phyloP scores from a whole-genome alignment of 2,329 filamentous ascomycete species.

The Fusarium sororula region DNA sequence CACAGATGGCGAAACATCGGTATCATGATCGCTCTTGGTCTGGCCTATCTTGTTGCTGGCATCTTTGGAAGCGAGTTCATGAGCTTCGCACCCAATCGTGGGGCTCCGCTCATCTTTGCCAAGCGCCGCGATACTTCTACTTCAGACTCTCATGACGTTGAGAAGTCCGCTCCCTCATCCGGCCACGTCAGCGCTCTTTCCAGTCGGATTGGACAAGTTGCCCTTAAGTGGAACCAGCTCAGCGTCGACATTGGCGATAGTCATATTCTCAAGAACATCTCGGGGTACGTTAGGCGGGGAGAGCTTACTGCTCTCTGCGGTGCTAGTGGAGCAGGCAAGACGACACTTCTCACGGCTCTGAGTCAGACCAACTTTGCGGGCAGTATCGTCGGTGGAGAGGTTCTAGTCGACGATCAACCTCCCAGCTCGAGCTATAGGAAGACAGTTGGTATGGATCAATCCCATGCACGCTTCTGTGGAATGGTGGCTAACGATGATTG shows the following conservation, averaged over 20 bases:
- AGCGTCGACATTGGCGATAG: neutral
- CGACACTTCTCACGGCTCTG: neutral
- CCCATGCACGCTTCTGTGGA: rapidly evolving
- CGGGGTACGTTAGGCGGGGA: neutral
- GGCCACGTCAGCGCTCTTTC: neutral
- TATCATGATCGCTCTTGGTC: neutral
- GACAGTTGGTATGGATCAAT: neutral
- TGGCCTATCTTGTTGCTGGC: neutral
- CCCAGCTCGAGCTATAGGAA: neutral
- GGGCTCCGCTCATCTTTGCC: neutral
- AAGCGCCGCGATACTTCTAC: neutral
- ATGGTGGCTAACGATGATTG: neutral
- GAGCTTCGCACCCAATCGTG: neutral
- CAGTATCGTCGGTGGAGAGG: neutral
- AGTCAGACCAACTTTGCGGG: neutral
- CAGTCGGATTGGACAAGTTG: neutral
- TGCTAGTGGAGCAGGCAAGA: neutral
- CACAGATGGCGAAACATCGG: neutral
- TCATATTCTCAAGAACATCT: neutral
- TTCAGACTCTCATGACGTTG: neutral
- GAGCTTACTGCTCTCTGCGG: neutral
- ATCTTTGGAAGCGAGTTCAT: neutral
- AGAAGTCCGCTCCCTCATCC: neutral
- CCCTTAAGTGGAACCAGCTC: neutral
- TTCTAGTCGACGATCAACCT: neutral